Base-by-base conservation (phyloP, 805 yeast genomes). In the Starmerella asiatica region DNA sequence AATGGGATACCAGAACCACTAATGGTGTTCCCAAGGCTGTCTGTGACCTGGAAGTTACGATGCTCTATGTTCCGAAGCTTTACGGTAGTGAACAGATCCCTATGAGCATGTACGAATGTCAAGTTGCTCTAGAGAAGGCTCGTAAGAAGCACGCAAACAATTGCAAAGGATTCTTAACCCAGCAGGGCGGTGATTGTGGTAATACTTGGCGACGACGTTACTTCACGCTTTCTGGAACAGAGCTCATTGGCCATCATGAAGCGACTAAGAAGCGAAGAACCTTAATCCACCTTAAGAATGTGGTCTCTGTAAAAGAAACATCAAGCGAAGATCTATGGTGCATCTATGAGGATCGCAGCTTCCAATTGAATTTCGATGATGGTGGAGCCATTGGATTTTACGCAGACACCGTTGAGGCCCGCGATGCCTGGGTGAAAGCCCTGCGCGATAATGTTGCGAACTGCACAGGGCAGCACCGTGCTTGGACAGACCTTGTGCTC, bases 141-240 rank as follows among this genome's bases (percentile, higher is more conserved):
- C 2, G 58, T 23, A 38, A 43, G 27, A 60, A 62, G 63, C 44
- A 40, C 20, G 39, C 63, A 17, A 53, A 53, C 7, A 36, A 39
- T 11, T 31, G 53, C 76, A 46, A 82, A 56, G 96, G 96, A 0
- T 80, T 67, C 55, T 62, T 86, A 60, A 75, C 76, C 49, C 97
- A 86, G 60, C 86, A 82, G 53, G 97, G 97, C 19, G 96, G 96
- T 4, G 97, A 86, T 62, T 73, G 93, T 52, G 40, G 38, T 4
- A 72, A 68, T n/a, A 65, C 68, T 26, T 75, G 86, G 79, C 73
- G 83, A 47, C 72, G 82, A 46, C 65, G 96, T 43, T 84, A 61
- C 61, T 86, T 79, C 63, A 77, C 71, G 48, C 63, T 88, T 15
- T 59, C 67, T 28, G 93, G 88, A 0, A 69, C 75, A 14, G 74